Percentiles rank a stretch among this genome's conserved stretches.
Evolutionary conservation across 345 rosid genomes (phyloP).

Genomic region (Balakata baccata): DNA sequence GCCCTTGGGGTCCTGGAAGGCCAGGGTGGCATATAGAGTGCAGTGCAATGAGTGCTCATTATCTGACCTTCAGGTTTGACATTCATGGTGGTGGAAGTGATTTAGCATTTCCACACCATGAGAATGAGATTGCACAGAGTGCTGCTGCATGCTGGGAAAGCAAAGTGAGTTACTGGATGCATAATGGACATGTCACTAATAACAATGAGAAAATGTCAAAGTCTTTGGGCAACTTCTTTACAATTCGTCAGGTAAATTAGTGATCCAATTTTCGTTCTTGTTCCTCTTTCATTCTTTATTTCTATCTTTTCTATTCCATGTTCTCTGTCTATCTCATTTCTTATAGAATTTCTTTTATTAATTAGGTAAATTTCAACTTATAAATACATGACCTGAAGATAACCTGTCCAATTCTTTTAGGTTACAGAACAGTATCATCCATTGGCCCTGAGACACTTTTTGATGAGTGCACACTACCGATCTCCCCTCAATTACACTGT

Average conservation of each 20-base stretch:
- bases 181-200: constrained; percentile 87
- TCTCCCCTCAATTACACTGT: constrained; percentile 72
- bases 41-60: constrained; percentile 92
- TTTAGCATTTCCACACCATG: constrained; percentile 79
- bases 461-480: constrained; percentile 79
- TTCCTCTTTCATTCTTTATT: not conserved
- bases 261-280: not conserved
- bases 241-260: constrained; percentile 57
- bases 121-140: constrained; percentile 88
- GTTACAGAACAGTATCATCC: constrained; percentile 70
- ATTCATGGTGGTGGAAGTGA: constrained; percentile 89
- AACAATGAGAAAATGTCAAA: constrained; percentile 86
- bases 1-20: constrained; percentile 91
- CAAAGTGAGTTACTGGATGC: constrained; percentile 71
- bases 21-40: constrained; percentile 99
- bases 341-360: not conserved
- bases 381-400: not conserved
- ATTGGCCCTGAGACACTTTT: constrained; percentile 72
- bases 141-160: constrained; percentile 64
- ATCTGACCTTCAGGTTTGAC: constrained; percentile 63
- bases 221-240: constrained; percentile 63
- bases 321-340: not conserved
- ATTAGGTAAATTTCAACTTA: not conserved
- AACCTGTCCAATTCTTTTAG: constrained; percentile 32
- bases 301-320: not conserved